Evolutionary conservation across 805 yeast genomes (phyloP).

Genomic region (Cephaloascus albidus): DNA sequence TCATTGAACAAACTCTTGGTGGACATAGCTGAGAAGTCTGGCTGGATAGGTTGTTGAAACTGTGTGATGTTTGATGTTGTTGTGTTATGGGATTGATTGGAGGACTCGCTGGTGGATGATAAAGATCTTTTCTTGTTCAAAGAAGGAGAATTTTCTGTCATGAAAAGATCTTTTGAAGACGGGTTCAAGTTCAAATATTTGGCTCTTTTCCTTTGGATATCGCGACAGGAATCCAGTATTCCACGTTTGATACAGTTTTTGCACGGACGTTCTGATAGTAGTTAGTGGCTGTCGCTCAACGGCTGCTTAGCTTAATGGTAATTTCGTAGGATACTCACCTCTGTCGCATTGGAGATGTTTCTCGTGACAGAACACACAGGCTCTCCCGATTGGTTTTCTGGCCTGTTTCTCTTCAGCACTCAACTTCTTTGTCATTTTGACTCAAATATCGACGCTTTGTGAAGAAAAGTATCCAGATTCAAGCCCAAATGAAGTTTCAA

Average conservation of each 20-base stretch:
- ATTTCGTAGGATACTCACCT: conserved; percentile 9
- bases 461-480: background rate
- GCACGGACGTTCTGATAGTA: conserved; percentile 42
- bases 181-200: conserved; percentile 17
- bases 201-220: conserved; percentile 46
- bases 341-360: conserved; percentile 70
- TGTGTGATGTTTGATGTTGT: background rate
- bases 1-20: too few species aligned
- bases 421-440: conserved; percentile 52
- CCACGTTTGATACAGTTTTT: conserved; percentile 59
- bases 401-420: conserved; percentile 40
- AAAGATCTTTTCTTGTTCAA: background rate
- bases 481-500: background rate
- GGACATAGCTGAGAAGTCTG: too few species aligned
- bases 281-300: background rate
- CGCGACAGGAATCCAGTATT: conserved; percentile 44
- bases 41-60: background rate
- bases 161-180: conserved; percentile 1
- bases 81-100: background rate
- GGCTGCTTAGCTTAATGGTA: too few species aligned
- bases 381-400: conserved; percentile 57
- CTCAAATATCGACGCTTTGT: background rate
- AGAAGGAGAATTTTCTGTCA: background rate
- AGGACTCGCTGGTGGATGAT: conserved; percentile 1
- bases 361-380: conserved; percentile 64